Percentiles rank a stretch among this genome's conserved stretches.
phyloP scores from a whole-genome alignment of 225 moss, liverwort and hornwort species.

The Marchantia paleacea region DNA sequence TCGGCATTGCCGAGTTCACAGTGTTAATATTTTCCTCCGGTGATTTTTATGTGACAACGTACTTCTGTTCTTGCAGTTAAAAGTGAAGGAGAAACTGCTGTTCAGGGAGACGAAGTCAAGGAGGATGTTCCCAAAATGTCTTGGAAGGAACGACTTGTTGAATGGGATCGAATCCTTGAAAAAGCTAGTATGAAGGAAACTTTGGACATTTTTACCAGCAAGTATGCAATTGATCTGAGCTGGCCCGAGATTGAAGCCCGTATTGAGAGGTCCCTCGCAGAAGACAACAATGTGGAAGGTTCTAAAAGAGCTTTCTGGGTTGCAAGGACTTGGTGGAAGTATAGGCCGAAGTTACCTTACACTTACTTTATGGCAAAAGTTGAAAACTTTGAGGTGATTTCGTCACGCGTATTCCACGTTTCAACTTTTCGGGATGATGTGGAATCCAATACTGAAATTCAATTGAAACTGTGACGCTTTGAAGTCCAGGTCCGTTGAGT shows the following conservation, averaged over 20 bases:
- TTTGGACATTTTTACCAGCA: constrained; percentile 52
- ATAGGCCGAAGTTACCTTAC: constrained; percentile 85
- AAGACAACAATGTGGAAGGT: constrained; percentile 23
- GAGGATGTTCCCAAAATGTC: constrained; percentile 20
- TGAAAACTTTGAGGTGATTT: constrained; percentile 61
- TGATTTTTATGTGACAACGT: not conserved
- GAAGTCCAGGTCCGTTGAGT: not conserved
- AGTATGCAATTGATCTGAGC: constrained; percentile 52
- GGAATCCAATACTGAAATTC: not conserved
- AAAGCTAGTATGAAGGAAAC: constrained; percentile 55
- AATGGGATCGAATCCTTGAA: constrained; percentile 50
- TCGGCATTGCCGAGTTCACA: not conserved
- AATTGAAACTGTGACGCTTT: not conserved
- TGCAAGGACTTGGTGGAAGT: constrained; percentile 95
- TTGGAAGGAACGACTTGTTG: constrained; percentile 69
- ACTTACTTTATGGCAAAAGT: constrained; percentile 87
- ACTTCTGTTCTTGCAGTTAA: not conserved
- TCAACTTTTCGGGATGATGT: not conserved
- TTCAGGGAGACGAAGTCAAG: not conserved
- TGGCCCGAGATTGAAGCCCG: constrained; percentile 38
- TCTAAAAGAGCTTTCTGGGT: constrained; percentile 80
- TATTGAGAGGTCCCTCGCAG: constrained; percentile 35
- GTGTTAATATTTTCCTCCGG: not conserved
- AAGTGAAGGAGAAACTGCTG: constrained; percentile 12
- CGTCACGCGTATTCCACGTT: not conserved